Evolutionary conservation across 1,139 yeast species (phyloP), one percentile per base, ranked within the genome.

Genomic region (Kodamaea ohmeri): DNA sequence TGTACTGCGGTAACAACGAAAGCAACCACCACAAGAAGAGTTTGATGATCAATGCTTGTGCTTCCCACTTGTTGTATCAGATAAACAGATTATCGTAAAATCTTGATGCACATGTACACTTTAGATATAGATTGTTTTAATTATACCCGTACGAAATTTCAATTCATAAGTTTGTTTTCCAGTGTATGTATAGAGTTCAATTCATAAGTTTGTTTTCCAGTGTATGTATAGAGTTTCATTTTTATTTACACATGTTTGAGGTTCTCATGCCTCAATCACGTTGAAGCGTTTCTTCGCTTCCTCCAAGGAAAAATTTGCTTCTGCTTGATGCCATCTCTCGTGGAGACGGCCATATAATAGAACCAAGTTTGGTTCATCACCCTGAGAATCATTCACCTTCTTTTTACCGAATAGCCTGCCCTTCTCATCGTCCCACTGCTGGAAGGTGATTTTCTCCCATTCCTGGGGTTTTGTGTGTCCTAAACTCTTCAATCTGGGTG

Each of bases 1-100:
- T 36, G 11, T 49, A 42, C 38, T 58, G 62, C 43, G 33, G 44
- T 32, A 40, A 37, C 11, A 32, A 40, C 29, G 8, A 42, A 6
- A 43, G 18, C 26, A 48, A 46, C 2, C 39, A 43, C 11, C 43
- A 49, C 8, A 43, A 39, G 22, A 45, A 48, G 31, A 41, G 50
- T n/a, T 51, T 58, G 26, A 41, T 59, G 46, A 52, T 47, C 36
- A 51, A 57, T 40, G 59, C 53, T 4, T 52, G 62, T 17, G 58
- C 52, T 12, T 61, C 62, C 2, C 63, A 59, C 43, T 49, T 59
- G 2, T 52, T 55, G 27, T 51, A 52, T 40, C 53, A 37, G 27
- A 26, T 45, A 22, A 25, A 32, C 12, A 39, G 35, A 25, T 20
- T 31, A 12, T 18, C 24, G 15, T 24, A n/a, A 12, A 20, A 20